These are phyloP conservation scores for Auricularia cornea DNA, from an alignment of 768 basidiomycete genomes.

Conservation along the genomic window DNA sequence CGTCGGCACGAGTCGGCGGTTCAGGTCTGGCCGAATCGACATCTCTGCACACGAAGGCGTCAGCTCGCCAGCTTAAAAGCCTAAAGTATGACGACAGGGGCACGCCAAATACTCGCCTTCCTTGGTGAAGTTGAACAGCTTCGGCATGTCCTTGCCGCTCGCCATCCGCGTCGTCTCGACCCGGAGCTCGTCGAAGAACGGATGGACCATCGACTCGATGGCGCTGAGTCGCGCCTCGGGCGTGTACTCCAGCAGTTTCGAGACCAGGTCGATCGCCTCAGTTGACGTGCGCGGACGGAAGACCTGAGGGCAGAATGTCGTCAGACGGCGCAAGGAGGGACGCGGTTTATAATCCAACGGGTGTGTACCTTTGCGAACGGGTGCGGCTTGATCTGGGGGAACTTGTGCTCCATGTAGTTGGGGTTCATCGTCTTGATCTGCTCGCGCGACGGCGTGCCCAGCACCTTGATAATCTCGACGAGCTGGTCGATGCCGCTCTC, in stretches of 20 bases:
- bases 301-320: conserved; percentile 43
- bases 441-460: conserved; percentile 95
- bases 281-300: conserved; percentile 95
- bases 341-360: conserved; percentile 9
- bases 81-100: conserved; percentile 1
- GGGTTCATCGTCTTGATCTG: conserved; percentile 99
- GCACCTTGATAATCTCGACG: conserved; percentile 99
- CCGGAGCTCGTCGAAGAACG: conserved; percentile 96
- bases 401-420: conserved; percentile 99
- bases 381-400: conserved; percentile 99
- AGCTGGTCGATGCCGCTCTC: conserved; percentile 98
- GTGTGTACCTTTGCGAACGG: conserved; percentile 83
- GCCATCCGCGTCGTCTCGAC: conserved; percentile 90
- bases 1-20: conserved; percentile 81
- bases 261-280: conserved; percentile 93
- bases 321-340: conserved; percentile 3
- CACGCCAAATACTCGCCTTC: conserved; percentile 60
- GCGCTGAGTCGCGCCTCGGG: conserved; percentile 86
- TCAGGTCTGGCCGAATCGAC: conserved; percentile 92
- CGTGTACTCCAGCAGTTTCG: conserved; percentile 96
- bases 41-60: conserved; percentile 51
- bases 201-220: conserved; percentile 85
- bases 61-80: neutral
- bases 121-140: conserved; percentile 89
- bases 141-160: conserved; percentile 92